Evolutionary conservation across 2,329 filamentous ascomycete species (phyloP).

Genomic region (Graphilbum sp.): DNA sequence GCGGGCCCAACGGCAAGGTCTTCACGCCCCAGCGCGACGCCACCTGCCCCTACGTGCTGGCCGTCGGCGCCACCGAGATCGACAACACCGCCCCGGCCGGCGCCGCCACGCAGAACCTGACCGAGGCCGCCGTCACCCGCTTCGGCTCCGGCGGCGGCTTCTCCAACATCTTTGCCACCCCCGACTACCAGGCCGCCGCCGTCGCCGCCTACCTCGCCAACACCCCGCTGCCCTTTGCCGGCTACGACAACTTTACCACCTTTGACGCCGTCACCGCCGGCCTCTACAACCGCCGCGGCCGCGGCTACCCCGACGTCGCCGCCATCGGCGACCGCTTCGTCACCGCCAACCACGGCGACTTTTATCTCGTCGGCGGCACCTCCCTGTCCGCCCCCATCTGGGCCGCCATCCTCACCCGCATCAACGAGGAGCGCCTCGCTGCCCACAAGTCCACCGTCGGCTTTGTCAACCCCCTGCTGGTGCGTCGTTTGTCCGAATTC

Average conservation of each 20-base stretch:
- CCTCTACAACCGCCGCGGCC: slow-evolving; percentile 9
- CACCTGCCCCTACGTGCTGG: slow-evolving; percentile 29
- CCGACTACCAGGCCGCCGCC: slow-evolving; percentile 24
- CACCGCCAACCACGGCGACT: slow-evolving; percentile 14
- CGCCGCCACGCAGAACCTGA: slow-evolving; percentile 1
- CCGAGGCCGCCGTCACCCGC: slow-evolving; percentile 9
- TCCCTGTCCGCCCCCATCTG: slow-evolving; percentile 40
- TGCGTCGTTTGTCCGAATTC: slow-evolving; percentile 1
- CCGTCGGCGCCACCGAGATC: slow-evolving; percentile 20
- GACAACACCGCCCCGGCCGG: neutral
- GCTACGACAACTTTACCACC: slow-evolving; percentile 1
- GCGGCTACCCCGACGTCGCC: slow-evolving; percentile 11
- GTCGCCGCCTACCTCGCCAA: slow-evolving; percentile 7
- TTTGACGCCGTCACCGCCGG: slow-evolving; percentile 5
- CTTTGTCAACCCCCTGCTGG: slow-evolving; percentile 16
- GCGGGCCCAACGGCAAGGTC: slow-evolving; percentile 14
- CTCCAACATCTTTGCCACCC: slow-evolving; percentile 9
- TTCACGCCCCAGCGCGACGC: slow-evolving; percentile 8
- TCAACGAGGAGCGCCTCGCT: slow-evolving; percentile 42
- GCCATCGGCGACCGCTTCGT: slow-evolving; percentile 13
- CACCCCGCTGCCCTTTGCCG: slow-evolving; percentile 4
- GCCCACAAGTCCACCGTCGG: slow-evolving; percentile 23
- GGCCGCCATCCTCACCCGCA: slow-evolving; percentile 38
- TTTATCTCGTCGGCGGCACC: slow-evolving; percentile 23
- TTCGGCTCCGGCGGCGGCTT: slow-evolving; percentile 26